phyloP scores from a whole-genome alignment of 2,329 filamentous ascomycete species.

The Penicillium brevicompactum region DNA sequence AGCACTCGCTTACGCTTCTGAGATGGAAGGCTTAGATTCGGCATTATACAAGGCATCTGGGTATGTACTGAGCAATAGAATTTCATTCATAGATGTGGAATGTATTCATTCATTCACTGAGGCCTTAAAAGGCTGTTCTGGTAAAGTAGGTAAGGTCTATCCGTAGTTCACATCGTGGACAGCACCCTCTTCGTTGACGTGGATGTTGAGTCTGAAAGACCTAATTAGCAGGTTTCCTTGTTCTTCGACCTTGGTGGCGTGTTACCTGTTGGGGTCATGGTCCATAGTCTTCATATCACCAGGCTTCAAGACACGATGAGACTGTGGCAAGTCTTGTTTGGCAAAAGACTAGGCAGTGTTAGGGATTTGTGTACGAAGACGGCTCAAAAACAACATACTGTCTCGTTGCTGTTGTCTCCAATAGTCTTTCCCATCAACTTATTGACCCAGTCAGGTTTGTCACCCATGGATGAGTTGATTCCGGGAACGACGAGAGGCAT shows the following conservation, averaged over 20 bases:
- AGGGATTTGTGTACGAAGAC: not conserved
- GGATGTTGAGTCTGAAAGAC: conserved; percentile 44
- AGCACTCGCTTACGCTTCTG: conserved; percentile 70
- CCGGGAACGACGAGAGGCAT: conserved; percentile 54
- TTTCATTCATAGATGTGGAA: conserved; percentile 1
- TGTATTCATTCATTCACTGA: not conserved
- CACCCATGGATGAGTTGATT: conserved; percentile 37
- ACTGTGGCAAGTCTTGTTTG: conserved; percentile 48
- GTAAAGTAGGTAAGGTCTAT: conserved; percentile 15
- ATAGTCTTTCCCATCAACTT: conserved; percentile 52
- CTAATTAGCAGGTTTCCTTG: not conserved
- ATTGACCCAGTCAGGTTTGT: conserved; percentile 45
- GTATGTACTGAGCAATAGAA: not conserved
- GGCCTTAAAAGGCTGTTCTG: not conserved
- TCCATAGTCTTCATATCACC: conserved; percentile 45
- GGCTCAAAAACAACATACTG: conserved; percentile 25
- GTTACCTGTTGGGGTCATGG: conserved; percentile 45
- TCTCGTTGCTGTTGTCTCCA: conserved; percentile 39
- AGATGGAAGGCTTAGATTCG: conserved; percentile 49
- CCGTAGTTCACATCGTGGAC: conserved; percentile 48
- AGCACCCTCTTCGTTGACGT: conserved; percentile 46
- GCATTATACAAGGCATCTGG: not conserved
- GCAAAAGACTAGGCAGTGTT: conserved; percentile 41
- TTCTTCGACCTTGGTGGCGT: not conserved
- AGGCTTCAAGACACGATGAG: conserved; percentile 47